Percentiles rank a stretch among this genome's conserved stretches.
Conservation (phyloP, 2,329 filamentous ascomycete species). For the Trichophyton equinum region DNA sequence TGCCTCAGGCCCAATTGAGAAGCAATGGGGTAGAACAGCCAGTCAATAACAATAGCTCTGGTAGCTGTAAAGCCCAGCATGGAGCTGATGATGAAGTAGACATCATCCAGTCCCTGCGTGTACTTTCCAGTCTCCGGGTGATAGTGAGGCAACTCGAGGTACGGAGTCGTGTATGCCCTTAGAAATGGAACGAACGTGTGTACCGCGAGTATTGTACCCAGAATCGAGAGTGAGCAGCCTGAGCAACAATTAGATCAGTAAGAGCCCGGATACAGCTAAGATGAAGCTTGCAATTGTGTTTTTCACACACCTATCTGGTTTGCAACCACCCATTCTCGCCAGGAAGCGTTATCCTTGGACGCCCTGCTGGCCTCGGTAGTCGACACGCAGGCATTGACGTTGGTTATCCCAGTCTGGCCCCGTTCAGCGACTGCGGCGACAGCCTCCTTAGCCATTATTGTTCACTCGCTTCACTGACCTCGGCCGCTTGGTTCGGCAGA, state of each 20-base stretch:
- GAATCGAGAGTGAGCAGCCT: constrained; percentile 77
- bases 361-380: constrained; percentile 12
- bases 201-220: constrained; percentile 69
- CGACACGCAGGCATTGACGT: constrained; percentile 33
- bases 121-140: constrained; percentile 58
- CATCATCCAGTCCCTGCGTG: constrained; percentile 65
- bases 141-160: constrained; percentile 77
- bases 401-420: constrained; percentile 14
- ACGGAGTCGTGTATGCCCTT: constrained; percentile 67
- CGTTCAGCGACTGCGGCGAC: not conserved
- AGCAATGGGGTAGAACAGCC: constrained; percentile 67
- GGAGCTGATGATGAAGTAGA: constrained; percentile 63
- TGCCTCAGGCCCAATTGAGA: constrained; percentile 59
- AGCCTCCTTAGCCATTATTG: not conserved
- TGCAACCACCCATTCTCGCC: constrained; percentile 53
- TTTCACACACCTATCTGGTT: constrained; percentile 62
- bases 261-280: not conserved
- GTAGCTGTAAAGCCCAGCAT: constrained; percentile 78
- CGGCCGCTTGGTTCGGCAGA: no score
- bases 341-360: constrained; percentile 24
- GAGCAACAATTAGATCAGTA: not conserved
- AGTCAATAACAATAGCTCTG: constrained; percentile 75
- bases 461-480: not conserved
- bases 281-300: not conserved
- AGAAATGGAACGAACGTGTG: constrained; percentile 74